Evolutionary conservation across 805 yeast species (phyloP).

Genomic region (Wickerhamomyces alni): DNA sequence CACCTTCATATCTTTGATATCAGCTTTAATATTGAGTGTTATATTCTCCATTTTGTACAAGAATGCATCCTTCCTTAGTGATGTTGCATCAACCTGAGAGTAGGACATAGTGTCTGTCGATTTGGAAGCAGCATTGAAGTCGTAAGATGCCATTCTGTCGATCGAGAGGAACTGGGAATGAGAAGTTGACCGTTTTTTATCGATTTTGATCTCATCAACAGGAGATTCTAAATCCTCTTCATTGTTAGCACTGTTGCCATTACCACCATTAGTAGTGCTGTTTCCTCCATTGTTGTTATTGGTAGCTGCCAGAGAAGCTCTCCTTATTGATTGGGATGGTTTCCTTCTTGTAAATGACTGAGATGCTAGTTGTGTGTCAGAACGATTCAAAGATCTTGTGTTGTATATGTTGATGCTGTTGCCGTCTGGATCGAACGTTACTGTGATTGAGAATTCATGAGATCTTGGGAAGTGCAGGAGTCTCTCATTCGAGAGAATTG

Average conservation of each 20-base stretch:
- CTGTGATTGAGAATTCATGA: constrained; percentile 40
- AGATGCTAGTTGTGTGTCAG: not conserved
- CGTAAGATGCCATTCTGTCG: constrained; percentile 40
- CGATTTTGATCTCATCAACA: constrained; percentile 12
- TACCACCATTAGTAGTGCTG: too few species aligned
- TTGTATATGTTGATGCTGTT: constrained; percentile 48
- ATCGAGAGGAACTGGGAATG: constrained; percentile 35
- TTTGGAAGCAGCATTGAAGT: constrained; percentile 36
- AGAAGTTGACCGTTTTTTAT: constrained; percentile 27
- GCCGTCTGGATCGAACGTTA: constrained; percentile 47
- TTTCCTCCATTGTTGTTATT: too few species aligned
- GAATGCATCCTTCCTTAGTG: constrained; percentile 60
- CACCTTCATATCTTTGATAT: constrained; percentile 28
- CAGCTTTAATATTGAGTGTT: constrained; percentile 26
- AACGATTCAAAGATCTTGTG: constrained; percentile 35
- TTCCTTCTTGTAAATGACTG: constrained; percentile 11
- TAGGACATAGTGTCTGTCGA: constrained; percentile 37
- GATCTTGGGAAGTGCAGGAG: constrained; percentile 47
- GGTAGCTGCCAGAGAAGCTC: constrained; percentile 5
- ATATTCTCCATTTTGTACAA: constrained; percentile 51
- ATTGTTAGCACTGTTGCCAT: not conserved
- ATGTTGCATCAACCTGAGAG: constrained; percentile 29
- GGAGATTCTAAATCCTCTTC: not conserved
- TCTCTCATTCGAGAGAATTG: constrained; percentile 52
- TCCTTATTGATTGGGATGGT: constrained; percentile 17